Percentiles rank a stretch among this genome's conserved stretches.
These are phyloP conservation scores for Multifurca ochricompacta DNA, from an alignment of 768 basidiomycete genomes.

Conservation along the genomic window DNA sequence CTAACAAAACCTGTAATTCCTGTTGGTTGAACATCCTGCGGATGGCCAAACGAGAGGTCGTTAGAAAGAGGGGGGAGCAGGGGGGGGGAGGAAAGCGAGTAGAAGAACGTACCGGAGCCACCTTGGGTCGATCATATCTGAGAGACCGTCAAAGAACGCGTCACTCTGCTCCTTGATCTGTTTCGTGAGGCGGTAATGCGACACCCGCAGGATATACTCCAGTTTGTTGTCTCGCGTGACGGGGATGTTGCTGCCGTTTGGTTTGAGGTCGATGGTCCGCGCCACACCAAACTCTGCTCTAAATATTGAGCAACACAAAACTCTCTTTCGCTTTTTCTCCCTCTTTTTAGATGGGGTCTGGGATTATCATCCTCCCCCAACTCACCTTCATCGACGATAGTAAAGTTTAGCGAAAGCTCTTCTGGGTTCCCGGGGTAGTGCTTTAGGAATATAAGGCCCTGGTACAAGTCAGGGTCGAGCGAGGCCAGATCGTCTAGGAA, in stretches of 20 bases:
- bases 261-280: slow-evolving; percentile 68
- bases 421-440: slow-evolving; percentile 83
- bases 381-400: slow-evolving; percentile 77
- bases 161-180: slow-evolving; percentile 82
- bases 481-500: slow-evolving; percentile 91
- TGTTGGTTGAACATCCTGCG: slow-evolving; percentile 94
- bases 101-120: slow-evolving; percentile 57
- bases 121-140: slow-evolving; percentile 85
- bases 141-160: slow-evolving; percentile 87
- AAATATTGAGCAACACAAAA: background rate
- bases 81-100: background rate
- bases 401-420: slow-evolving; percentile 85
- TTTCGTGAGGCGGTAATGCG: slow-evolving; percentile 79
- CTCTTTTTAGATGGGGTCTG: no score
- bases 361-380: no score
- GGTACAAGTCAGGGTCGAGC: slow-evolving; percentile 86
- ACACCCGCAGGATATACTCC: slow-evolving; percentile 83
- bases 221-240: slow-evolving; percentile 87
- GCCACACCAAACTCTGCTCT: slow-evolving; percentile 72
- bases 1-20: slow-evolving; percentile 86
- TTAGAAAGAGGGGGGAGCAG: no score
- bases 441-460: slow-evolving; percentile 87
- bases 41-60: background rate
- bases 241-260: slow-evolving; percentile 70
- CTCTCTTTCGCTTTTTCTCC: background rate